Evolutionary conservation across 768 basidiomycete species (phyloP).

Genomic region (Amanita molliuscula): DNA sequence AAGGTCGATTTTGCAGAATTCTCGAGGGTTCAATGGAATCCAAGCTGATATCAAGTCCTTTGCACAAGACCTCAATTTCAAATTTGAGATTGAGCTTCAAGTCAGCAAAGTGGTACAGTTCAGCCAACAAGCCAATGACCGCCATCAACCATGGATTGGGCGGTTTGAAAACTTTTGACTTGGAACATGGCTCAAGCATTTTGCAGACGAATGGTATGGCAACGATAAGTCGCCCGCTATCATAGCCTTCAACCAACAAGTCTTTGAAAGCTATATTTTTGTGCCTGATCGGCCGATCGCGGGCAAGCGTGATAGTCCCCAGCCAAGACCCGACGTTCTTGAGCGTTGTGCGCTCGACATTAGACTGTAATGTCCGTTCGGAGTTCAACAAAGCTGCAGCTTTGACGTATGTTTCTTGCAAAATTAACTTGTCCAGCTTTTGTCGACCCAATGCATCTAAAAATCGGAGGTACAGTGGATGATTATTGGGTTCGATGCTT

Average conservation of each 20-base stretch:
- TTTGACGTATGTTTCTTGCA: constrained; percentile 93
- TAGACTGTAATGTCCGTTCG: constrained; percentile 79
- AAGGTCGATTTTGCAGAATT: constrained; percentile 69
- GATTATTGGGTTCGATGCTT: constrained; percentile 95
- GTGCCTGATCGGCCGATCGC: constrained; percentile 87
- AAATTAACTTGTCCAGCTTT: constrained; percentile 58
- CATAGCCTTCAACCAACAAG: constrained; percentile 91
- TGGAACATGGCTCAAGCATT: constrained; percentile 81
- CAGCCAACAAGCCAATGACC: constrained; percentile 81
- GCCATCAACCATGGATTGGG: constrained; percentile 99
- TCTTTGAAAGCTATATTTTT: constrained; percentile 96
- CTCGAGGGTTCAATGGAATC: constrained; percentile 77
- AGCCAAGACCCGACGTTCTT: constrained; percentile 97
- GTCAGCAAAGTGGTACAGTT: constrained; percentile 96
- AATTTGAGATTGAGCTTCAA: constrained; percentile 96
- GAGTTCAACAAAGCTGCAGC: constrained; percentile 81
- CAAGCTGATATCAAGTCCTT: constrained; percentile 79
- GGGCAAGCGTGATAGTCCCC: constrained; percentile 85
- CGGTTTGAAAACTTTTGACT: constrained; percentile 87
- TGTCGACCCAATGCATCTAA: constrained; percentile 73
- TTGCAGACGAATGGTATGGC: constrained; percentile 99
- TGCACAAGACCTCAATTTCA: constrained; percentile 96
- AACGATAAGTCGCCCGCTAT: constrained; percentile 81
- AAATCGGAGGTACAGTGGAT: constrained; percentile 89
- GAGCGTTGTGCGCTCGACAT: constrained; percentile 74